phyloP scores from a whole-genome alignment of 176 grass and related monocot species.

The Phyllostachys edulis region DNA sequence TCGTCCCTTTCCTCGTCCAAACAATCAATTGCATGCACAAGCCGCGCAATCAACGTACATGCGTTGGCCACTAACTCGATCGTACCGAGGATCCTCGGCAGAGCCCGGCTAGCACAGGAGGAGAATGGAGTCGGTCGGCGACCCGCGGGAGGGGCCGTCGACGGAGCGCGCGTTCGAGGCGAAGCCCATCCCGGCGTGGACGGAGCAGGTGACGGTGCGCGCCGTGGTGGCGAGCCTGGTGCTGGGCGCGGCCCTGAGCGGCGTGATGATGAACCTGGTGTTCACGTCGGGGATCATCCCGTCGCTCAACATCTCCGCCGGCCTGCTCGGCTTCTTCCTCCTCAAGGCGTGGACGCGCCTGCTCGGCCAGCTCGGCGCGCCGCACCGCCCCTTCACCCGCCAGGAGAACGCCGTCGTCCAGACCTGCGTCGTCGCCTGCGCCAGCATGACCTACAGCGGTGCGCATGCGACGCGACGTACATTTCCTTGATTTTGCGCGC shows the following conservation, averaged over 20 bases:
- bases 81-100: background rate
- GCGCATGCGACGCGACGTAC: background rate
- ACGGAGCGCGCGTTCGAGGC: constrained; percentile 54
- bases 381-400: constrained; percentile 54
- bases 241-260: constrained; percentile 54
- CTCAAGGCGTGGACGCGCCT: constrained; percentile 53
- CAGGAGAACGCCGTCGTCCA: constrained; percentile 85
- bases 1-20: background rate
- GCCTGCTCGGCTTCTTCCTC: constrained; percentile 71
- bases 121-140: constrained; percentile 48
- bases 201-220: constrained; percentile 59
- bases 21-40: background rate
- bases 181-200: constrained; percentile 45
- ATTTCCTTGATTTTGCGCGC: background rate
- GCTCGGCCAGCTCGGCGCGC: constrained; percentile 35
- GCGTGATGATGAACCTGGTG: constrained; percentile 75
- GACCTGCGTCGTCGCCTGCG: constrained; percentile 88
- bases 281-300: constrained; percentile 77
- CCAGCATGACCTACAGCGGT: constrained; percentile 66
- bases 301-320: constrained; percentile 62
- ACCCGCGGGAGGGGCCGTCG: constrained; percentile 56
- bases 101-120: background rate
- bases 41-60: background rate
- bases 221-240: constrained; percentile 58
- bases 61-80: background rate